Base-by-base conservation (phyloP, 495 filamentous ascomycete species). In the Amniculicola lignicola region DNA sequence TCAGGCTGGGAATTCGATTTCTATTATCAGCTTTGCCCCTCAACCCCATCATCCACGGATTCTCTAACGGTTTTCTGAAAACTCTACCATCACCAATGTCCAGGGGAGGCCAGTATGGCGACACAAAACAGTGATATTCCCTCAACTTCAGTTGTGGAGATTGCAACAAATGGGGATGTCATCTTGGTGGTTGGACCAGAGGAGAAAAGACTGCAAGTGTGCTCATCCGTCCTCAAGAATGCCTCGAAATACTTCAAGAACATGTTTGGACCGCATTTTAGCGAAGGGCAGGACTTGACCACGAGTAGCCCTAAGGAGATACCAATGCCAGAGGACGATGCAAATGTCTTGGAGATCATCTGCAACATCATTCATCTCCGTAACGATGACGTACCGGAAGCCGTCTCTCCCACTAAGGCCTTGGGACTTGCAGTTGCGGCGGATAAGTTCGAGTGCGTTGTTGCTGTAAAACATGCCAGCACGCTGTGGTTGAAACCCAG, bases 381-480 rank as follows among this genome's bases (percentile, higher is more conserved):
- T 2, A 52, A 27, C 38, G 48, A 50, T 28, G 47, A 4, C 10
- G 37, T 53, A 16, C 48, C 39, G 3, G 47, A 14, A 21, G 22
- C 14, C 14, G 16, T 52, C 4, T 10, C 1, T 18, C 21, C 48
- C 24, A 33, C 19, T 5, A 21, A 53, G 33, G 48, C 53, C 25
- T 35, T 58, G 14, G 18, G 23, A 4, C 33, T 58, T 25, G 48
- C 54, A 12, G 35, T 53, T n/a, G 48, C 47, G 18, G 54, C 54
- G 21, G 54, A 58, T 27, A 58, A 58, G 36, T 58, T 40, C 37
- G 47, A 53, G 22, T 58, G 54, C 28, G 28, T 22, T 24, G 28
- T 39, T 38, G 28, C 28, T 37, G 11, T 51, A 11, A 22, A 39
- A 39, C 33, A 19, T 15, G 47, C 47, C 1, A 38, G 5, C 29